A percentile compares a stretch with the other conserved stretches of the same genome.
These are phyloP conservation scores for Hymenoscyphus albidus DNA, from an alignment of 2,329 filamentous ascomycete genomes.

Conservation along the genomic window DNA sequence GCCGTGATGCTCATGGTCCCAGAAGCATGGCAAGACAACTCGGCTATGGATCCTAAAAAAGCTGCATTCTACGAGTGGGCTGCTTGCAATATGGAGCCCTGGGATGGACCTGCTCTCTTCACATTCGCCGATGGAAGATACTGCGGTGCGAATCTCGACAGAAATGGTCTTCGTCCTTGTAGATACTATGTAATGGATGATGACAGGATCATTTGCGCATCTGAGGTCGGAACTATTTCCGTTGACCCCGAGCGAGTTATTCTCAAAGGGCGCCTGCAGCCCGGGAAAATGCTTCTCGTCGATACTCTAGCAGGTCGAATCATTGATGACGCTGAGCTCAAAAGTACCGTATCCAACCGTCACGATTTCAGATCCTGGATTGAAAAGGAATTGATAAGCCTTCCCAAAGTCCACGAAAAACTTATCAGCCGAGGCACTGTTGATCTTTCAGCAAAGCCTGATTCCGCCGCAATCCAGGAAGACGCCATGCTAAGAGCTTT, in stretches of 20 bases:
- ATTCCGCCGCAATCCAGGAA: constrained; percentile 70
- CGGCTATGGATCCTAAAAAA: constrained; percentile 88
- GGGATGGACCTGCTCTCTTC: constrained; percentile 95
- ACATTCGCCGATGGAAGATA: constrained; percentile 95
- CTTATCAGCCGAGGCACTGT: constrained; percentile 53
- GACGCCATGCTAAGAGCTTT: constrained; percentile 82
- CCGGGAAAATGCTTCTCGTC: constrained; percentile 92
- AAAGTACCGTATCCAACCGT: constrained; percentile 79
- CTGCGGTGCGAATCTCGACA: constrained; percentile 93
- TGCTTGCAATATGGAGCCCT: constrained; percentile 97
- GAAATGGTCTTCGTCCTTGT: constrained; percentile 92
- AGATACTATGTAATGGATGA: constrained; percentile 97
- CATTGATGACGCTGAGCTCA: constrained; percentile 90
- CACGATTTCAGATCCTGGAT: constrained; percentile 88
- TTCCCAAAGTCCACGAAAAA: constrained; percentile 69
- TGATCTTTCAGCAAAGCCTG: constrained; percentile 64
- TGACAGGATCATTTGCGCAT: constrained; percentile 94
- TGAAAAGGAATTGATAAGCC: constrained; percentile 75
- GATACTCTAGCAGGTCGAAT: constrained; percentile 88
- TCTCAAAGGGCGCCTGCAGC: constrained; percentile 90
- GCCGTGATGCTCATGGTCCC: constrained; percentile 99
- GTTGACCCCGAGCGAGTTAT: constrained; percentile 88
- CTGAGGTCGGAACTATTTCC: constrained; percentile 88
- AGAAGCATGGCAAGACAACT: constrained; percentile 95
- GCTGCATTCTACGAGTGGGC: constrained; percentile 98